A percentile compares a stretch with the other conserved stretches of the same genome.
phyloP scores from a whole-genome alignment of 176 grass and related monocot genomes.

The Eleusine coracana region DNA sequence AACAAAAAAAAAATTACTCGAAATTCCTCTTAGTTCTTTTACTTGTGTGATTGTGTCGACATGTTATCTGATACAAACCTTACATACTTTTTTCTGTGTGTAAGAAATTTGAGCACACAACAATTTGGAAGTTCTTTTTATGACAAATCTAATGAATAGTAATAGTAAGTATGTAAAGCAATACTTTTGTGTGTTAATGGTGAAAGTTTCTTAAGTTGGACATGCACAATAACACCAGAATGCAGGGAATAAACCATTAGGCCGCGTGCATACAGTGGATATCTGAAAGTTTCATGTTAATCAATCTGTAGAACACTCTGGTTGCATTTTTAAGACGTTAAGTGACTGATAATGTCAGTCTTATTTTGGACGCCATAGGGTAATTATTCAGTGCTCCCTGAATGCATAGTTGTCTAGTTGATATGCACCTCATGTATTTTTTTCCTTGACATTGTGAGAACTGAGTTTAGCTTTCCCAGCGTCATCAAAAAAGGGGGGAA shows the following conservation, averaged over 20 bases:
- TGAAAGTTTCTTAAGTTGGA: slow-evolving; percentile 2
- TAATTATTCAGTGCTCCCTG: slow-evolving; percentile 25
- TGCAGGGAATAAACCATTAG: not conserved
- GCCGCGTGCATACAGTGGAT: not conserved
- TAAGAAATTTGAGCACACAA: not conserved
- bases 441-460: not conserved
- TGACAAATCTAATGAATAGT: not conserved
- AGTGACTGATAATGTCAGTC: not conserved
- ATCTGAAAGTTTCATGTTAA: slow-evolving; percentile 17
- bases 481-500: not conserved
- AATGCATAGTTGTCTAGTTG: not conserved
- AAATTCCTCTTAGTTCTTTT: not conserved
- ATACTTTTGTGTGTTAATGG: not conserved
- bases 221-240: not conserved
- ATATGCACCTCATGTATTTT: not conserved
- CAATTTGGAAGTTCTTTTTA: not conserved
- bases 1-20: not conserved
- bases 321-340: slow-evolving; percentile 12
- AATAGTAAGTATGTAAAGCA: not conserved
- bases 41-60: not conserved
- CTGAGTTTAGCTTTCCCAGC: not conserved
- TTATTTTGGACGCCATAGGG: not conserved
- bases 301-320: slow-evolving; percentile 6
- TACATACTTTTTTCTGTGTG: not conserved
- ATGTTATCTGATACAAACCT: not conserved